Conservation (phyloP, 371 early-diverging fungal genomes). For the Batkoa obscura region DNA sequence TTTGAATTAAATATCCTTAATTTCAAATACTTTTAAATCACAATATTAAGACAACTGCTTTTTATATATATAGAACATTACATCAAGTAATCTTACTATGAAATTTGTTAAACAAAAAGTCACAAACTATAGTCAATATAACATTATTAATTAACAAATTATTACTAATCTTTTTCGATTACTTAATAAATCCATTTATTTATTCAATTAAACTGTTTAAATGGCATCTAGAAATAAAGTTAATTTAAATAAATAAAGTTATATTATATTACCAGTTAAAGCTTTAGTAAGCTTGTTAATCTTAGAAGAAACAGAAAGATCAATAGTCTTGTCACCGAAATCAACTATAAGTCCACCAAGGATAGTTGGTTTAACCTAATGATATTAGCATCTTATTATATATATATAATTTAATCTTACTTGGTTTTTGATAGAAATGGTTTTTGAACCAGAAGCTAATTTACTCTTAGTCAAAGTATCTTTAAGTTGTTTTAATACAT, state of each 20-base stretch:
- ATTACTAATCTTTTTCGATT: no score
- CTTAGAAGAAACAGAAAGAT: constrained; percentile 86
- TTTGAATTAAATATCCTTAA: no score
- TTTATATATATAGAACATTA: no score
- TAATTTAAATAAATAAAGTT: no score
- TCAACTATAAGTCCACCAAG: constrained; percentile 92
- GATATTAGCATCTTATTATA: background rate
- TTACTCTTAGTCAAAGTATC: constrained; percentile 26
- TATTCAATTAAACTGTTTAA: background rate
- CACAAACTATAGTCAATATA: no score
- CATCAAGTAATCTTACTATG: no score
- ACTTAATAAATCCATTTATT: no score
- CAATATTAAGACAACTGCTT: no score
- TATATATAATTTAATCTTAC: constrained; percentile 1
- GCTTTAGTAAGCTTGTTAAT: constrained; percentile 88
- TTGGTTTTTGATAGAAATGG: constrained; percentile 8
- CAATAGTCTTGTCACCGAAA: constrained; percentile 94
- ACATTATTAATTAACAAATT: no score
- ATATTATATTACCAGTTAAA: constrained; percentile 17
- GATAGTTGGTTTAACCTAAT: constrained; percentile 69
- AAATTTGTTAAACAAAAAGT: no score
- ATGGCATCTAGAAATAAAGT: background rate
- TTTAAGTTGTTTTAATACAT: constrained; percentile 25
- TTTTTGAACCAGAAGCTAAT: constrained; percentile 27
- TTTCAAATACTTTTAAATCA: no score